These are phyloP conservation scores for Aspergillus luchuensis DNA, from an alignment of 2,329 filamentous ascomycete genomes.

Conservation along the genomic window DNA sequence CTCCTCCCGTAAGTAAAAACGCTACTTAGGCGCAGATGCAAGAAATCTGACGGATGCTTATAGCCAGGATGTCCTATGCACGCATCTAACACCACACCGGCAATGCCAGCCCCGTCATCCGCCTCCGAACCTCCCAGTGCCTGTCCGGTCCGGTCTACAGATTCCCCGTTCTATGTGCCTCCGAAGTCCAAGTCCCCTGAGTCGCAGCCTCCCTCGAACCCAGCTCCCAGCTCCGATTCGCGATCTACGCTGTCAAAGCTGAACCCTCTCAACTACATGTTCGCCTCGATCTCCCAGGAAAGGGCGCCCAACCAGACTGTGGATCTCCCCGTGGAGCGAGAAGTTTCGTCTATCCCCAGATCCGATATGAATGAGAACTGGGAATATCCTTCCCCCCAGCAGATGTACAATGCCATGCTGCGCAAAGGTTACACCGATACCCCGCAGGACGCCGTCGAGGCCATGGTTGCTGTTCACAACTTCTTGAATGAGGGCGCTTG, in stretches of 20 bases:
- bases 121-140: slow-evolving; percentile 33
- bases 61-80: slow-evolving; percentile 73
- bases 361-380: slow-evolving; percentile 75
- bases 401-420: slow-evolving; percentile 98
- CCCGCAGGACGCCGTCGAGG: slow-evolving; percentile 86
- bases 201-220: slow-evolving; percentile 34
- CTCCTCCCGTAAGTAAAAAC: slow-evolving; percentile 56
- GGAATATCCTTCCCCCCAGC: slow-evolving; percentile 98
- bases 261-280: slow-evolving; percentile 95
- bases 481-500: slow-evolving; percentile 97
- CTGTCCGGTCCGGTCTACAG: slow-evolving; percentile 53
- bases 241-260: slow-evolving; percentile 64
- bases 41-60: slow-evolving; percentile 26
- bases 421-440: slow-evolving; percentile 96
- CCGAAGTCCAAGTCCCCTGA: slow-evolving; percentile 35
- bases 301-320: slow-evolving; percentile 72
- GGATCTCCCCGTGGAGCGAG: slow-evolving; percentile 75
- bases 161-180: slow-evolving; percentile 50
- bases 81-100: slow-evolving; percentile 44
- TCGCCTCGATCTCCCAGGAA: slow-evolving; percentile 77
- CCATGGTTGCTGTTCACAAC: slow-evolving; percentile 98
- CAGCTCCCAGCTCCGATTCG: slow-evolving; percentile 4
- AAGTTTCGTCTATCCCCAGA: slow-evolving; percentile 87
- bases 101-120: slow-evolving; percentile 27
- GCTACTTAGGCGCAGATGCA: background rate